Evolutionary conservation across 345 rosid genomes (phyloP), one percentile per base, ranked within the genome.

Genomic region (Camelina neglecta): DNA sequence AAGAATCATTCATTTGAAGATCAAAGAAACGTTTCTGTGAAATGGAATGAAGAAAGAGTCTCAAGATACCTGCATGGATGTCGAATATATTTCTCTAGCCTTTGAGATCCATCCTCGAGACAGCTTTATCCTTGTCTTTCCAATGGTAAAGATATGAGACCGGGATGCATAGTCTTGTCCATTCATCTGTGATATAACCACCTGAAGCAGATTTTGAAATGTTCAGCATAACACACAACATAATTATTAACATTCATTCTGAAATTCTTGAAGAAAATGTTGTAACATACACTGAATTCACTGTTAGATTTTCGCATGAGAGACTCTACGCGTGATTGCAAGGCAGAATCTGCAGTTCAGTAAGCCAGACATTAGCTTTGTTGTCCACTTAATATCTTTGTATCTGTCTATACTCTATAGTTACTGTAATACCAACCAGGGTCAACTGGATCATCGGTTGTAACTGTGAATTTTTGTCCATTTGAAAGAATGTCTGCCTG

Each of bases 81-180:
- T 53, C 0, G 96, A 91, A 81, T 91, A 96, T 56, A 81, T 88
- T 84, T 93, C 99, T 83, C 99, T 85, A 8, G 95, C 88, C 81
- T 96, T 96, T 44, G 99, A 81, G 47, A 96, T 96, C 99, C 99
- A 96, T 70, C 96, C 99, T 74, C 99, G 84, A 75, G 89, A 89
- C 35, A 96, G 90, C 81, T 96, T 96, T 80, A 96, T 82, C 88
- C 99, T 88, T 77, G 85, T 79, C 79, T 88, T 96, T 76, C 99
- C 97, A 75, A 93, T 78, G 63, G 87, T 92, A 59, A 93, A 84
- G 51, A 66, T 60, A 44, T 93, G 97, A 50, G 98, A 84, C 55
- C 83, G 78, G 1, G 96, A 91, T 31, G 90, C 82, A 79, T 91
- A 65, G 72, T 84, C 90, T 81, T 89, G 98, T 71, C 97, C 97